Evolutionary conservation across 768 basidiomycete genomes (phyloP).

Genomic region (Tephrocybe sp.): DNA sequence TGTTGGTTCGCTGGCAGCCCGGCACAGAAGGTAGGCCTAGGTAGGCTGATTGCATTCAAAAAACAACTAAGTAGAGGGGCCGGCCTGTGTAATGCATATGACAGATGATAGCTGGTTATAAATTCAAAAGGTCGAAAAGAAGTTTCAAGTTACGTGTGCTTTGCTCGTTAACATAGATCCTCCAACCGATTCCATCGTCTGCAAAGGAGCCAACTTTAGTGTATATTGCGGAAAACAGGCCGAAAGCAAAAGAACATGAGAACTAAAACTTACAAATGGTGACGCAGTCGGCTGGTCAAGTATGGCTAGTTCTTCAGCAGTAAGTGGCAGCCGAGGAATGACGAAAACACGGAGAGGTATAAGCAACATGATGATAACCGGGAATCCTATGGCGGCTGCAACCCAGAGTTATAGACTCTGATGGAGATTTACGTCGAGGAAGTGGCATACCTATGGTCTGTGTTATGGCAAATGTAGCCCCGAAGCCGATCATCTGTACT

Average conservation of each 20-base stretch:
- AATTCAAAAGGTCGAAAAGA: too few relatives aligned
- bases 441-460: constrained; percentile 71
- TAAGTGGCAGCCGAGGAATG: constrained; percentile 77
- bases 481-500: constrained; percentile 82
- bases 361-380: constrained; percentile 81
- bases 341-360: constrained; percentile 71
- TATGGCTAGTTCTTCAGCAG: constrained; percentile 70
- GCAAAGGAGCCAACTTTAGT: neutral
- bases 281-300: constrained; percentile 92
- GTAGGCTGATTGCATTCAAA: too few relatives aligned
- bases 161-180: constrained; percentile 20
- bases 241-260: neutral
- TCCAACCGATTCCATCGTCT: constrained; percentile 37
- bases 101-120: too few relatives aligned
- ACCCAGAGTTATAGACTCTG: constrained; percentile 15
- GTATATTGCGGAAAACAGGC: neutral
- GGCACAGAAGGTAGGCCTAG: too few relatives aligned
- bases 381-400: constrained; percentile 85
- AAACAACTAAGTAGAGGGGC: too few relatives aligned
- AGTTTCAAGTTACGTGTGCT: too few relatives aligned
- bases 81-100: too few relatives aligned
- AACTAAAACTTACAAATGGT: constrained; percentile 61
- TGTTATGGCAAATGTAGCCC: constrained; percentile 84
- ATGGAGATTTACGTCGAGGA: constrained; percentile 12
- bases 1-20: too few relatives aligned